phyloP scores from a whole-genome alignment of 1,284 basidiomycete genomes.

The Moesziomyces antarcticus region DNA sequence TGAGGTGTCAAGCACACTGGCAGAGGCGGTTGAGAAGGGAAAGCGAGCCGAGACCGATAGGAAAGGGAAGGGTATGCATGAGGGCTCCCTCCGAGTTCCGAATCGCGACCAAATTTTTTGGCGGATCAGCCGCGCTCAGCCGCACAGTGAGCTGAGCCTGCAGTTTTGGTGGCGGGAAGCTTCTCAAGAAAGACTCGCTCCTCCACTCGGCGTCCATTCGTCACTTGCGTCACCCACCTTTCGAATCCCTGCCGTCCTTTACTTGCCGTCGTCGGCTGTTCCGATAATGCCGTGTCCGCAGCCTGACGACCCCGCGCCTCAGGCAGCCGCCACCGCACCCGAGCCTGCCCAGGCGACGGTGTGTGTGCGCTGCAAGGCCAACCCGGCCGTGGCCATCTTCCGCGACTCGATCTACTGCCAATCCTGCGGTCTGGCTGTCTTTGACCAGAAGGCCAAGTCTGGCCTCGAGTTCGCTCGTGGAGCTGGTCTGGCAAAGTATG shows the following conservation, averaged over 20 bases:
- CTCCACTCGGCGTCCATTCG: not conserved
- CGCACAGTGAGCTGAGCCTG: no score
- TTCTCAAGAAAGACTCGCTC: not conserved
- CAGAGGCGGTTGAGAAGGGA: not conserved
- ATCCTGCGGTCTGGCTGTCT: conserved; percentile 47
- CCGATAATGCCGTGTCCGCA: conserved; percentile 47
- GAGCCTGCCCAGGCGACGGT: conserved; percentile 1
- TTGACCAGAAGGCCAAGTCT: conserved; percentile 51
- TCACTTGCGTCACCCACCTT: not conserved
- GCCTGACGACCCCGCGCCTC: conserved; percentile 25
- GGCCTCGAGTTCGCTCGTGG: conserved; percentile 55
- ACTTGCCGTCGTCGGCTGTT: not conserved
- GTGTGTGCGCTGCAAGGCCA: conserved; percentile 54
- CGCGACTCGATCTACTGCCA: conserved; percentile 58
- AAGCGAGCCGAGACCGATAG: not conserved
- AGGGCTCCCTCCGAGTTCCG: not conserved
- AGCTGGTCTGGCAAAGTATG: conserved; percentile 50
- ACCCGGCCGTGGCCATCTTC: conserved; percentile 32
- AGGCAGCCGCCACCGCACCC: not conserved
- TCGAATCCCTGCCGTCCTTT: not conserved
- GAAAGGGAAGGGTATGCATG: not conserved
- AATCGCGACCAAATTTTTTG: not conserved
- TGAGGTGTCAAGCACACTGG: not conserved
- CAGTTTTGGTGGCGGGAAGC: not conserved
- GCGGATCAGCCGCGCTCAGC: not conserved